These are phyloP conservation scores for Puya raimondii DNA, from an alignment of 176 grass and related monocot species.

Conservation along the genomic window DNA sequence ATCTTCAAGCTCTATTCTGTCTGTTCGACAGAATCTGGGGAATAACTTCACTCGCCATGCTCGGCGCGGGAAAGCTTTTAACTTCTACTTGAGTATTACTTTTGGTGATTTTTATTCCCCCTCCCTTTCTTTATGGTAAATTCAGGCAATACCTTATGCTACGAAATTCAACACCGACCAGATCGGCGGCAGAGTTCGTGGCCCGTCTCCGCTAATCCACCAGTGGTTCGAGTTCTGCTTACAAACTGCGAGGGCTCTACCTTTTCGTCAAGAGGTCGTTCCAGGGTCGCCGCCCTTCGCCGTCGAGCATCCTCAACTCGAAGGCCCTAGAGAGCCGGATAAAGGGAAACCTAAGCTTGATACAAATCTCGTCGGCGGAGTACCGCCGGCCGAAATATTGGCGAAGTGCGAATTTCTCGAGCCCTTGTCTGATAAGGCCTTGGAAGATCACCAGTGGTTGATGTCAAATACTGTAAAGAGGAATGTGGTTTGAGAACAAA, in stretches of 20 bases:
- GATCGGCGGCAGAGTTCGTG: constrained; percentile 71
- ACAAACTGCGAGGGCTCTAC: constrained; percentile 54
- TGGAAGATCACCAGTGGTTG: constrained; percentile 69
- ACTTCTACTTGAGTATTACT: too few species aligned
- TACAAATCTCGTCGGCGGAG: constrained; percentile 60
- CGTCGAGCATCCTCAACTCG: constrained; percentile 28
- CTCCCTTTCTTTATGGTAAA: constrained; percentile 4
- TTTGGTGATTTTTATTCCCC: too few species aligned
- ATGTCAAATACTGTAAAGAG: constrained; percentile 44
- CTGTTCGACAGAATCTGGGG: too few species aligned
- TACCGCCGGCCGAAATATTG: constrained; percentile 61
- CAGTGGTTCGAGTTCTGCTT: constrained; percentile 94
- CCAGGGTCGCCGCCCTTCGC: constrained; percentile 60
- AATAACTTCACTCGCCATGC: too few species aligned
- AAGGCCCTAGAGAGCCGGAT: constrained; percentile 30
- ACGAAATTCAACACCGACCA: constrained; percentile 49
- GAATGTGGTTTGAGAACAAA: not conserved
- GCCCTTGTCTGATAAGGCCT: constrained; percentile 53
- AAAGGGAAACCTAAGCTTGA: constrained; percentile 67
- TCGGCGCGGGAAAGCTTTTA: too few species aligned
- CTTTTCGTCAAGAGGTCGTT: constrained; percentile 58
- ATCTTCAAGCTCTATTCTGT: too few species aligned
- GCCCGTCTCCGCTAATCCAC: constrained; percentile 71
- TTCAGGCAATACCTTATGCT: constrained; percentile 50
- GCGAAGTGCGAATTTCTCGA: constrained; percentile 82